A percentile compares a stretch with the other conserved stretches of the same genome.
Evolutionary conservation across 495 filamentous ascomycete genomes (phyloP).

Genomic region (Filosporella fistucella): DNA sequence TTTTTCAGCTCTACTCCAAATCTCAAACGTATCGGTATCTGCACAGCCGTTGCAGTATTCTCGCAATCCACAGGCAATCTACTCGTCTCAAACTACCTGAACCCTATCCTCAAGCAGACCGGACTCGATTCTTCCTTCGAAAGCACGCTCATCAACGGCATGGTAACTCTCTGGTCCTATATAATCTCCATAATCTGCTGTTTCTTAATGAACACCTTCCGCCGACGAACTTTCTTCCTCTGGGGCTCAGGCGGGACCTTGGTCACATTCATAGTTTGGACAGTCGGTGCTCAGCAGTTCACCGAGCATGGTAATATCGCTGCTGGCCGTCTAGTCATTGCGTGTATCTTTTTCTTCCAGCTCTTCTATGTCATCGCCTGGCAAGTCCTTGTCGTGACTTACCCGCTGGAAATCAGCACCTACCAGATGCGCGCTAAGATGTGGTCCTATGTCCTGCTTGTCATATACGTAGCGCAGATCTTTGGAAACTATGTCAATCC

Average conservation of each 20-base stretch:
- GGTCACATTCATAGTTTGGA: slow-evolving; percentile 46
- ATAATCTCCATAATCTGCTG: slow-evolving; percentile 49
- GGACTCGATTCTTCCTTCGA: background rate
- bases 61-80: slow-evolving; percentile 49
- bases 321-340: slow-evolving; percentile 49
- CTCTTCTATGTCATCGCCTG: slow-evolving; percentile 57
- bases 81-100: slow-evolving; percentile 34
- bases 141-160: slow-evolving; percentile 8
- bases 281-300: slow-evolving; percentile 57
- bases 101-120: slow-evolving; percentile 9
- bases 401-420: slow-evolving; percentile 15
- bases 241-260: slow-evolving; percentile 43
- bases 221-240: slow-evolving; percentile 52
- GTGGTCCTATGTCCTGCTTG: slow-evolving; percentile 6
- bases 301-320: slow-evolving; percentile 54
- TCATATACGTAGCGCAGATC: slow-evolving; percentile 14
- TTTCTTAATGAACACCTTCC: slow-evolving; percentile 45
- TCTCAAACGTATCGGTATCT: no score
- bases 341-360: slow-evolving; percentile 45
- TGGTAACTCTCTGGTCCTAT: slow-evolving; percentile 36
- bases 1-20: slow-evolving; percentile 28
- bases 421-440: slow-evolving; percentile 2
- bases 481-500: slow-evolving; percentile 58
- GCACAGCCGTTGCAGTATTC: slow-evolving; percentile 29
- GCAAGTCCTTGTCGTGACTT: slow-evolving; percentile 33